These are phyloP conservation scores for Rhodosporidiobolus odoratus DNA, from an alignment of 768 basidiomycete species.

Conservation along the genomic window DNA sequence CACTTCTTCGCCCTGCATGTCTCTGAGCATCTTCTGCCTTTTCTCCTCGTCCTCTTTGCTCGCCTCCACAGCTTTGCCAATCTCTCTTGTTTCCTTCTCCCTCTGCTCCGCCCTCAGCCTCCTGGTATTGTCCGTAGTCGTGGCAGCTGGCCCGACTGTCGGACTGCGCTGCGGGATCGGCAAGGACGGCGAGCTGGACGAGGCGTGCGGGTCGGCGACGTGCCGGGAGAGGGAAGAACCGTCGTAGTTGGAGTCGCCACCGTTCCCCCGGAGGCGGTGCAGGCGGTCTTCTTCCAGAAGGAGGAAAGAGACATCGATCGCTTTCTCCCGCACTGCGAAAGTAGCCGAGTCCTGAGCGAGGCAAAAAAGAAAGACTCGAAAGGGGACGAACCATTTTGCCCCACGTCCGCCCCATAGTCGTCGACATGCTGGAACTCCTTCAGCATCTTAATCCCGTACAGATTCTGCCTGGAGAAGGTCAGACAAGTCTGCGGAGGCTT, in stretches of 20 bases:
- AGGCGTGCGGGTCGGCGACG: constrained; percentile 45
- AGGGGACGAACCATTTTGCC: constrained; percentile 64
- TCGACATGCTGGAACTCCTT: constrained; percentile 96
- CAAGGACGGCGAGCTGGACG: not conserved
- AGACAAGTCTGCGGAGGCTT: not conserved
- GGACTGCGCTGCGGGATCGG: not conserved
- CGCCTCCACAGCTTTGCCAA: constrained; percentile 5
- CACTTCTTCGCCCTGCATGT: constrained; percentile 66
- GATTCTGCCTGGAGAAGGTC: constrained; percentile 56
- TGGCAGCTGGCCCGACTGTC: not conserved
- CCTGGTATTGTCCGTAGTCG: constrained; percentile 10
- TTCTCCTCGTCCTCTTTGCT: constrained; percentile 69
- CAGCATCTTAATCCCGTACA: constrained; percentile 94
- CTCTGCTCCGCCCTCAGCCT: constrained; percentile 43
- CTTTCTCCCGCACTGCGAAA: constrained; percentile 65
- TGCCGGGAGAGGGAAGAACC: constrained; percentile 62
- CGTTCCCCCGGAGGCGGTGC: constrained; percentile 70
- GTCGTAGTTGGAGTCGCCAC: constrained; percentile 86
- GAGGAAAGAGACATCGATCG: constrained; percentile 91
- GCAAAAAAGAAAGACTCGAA: too few species aligned
- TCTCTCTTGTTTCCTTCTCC: constrained; percentile 18
- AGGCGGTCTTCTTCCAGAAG: constrained; percentile 76
- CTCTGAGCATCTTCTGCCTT: constrained; percentile 63
- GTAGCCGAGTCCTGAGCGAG: not conserved
- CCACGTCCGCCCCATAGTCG: constrained; percentile 90